These are phyloP conservation scores for Dunaliella sp. DNA, from an alignment of 139 green algal species.

Conservation along the genomic window DNA sequence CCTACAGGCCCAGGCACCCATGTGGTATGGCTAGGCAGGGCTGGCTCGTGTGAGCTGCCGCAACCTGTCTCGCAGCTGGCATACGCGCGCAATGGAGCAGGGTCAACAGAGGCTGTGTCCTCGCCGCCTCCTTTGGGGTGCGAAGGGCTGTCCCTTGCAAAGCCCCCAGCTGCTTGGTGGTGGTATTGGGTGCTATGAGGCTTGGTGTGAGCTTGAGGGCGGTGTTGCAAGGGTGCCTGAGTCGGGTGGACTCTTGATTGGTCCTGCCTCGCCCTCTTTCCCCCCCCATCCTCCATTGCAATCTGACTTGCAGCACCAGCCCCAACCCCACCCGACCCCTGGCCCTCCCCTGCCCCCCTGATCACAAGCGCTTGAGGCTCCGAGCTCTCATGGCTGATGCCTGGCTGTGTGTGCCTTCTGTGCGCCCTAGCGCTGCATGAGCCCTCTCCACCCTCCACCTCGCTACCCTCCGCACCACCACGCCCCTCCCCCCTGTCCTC, in stretches of 20 bases:
- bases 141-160: not conserved
- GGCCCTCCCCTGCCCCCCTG: not conserved
- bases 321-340: not conserved
- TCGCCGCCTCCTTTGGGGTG: too few relatives aligned
- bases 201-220: too few relatives aligned
- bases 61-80: not conserved
- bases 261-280: not conserved
- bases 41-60: not conserved
- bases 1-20: not conserved
- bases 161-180: too few relatives aligned
- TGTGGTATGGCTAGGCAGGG: not conserved
- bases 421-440: too few relatives aligned
- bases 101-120: too few relatives aligned
- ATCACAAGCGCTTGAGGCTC: not conserved
- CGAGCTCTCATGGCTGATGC: not conserved
- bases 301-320: too few relatives aligned
- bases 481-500: not conserved
- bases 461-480: not conserved
- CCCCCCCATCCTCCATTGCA: not conserved
- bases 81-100: not conserved
- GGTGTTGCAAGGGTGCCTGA: not conserved
- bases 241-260: not conserved
- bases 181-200: too few relatives aligned
- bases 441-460: not conserved
- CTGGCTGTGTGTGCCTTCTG: not conserved